These are phyloP conservation scores for Marasmius oreades DNA, from an alignment of 1,284 basidiomycete genomes.

Conservation along the genomic window DNA sequence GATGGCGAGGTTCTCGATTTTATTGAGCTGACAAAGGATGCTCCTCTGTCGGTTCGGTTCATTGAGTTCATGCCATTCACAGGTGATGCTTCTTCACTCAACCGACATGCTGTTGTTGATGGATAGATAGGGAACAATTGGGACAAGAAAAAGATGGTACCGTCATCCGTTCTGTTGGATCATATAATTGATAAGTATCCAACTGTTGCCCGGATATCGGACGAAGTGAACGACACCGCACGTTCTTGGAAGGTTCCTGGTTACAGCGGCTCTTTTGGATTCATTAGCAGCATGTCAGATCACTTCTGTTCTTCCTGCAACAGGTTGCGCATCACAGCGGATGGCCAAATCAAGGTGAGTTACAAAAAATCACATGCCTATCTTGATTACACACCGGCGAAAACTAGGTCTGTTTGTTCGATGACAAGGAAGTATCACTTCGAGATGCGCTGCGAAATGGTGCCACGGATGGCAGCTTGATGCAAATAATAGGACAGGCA, in stretches of 20 bases:
- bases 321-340: constrained; percentile 79
- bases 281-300: constrained; percentile 92
- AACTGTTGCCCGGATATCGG: constrained; percentile 47
- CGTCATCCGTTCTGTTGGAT: constrained; percentile 61
- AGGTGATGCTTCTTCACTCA: constrained; percentile 38
- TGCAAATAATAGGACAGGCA: constrained; percentile 62
- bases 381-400: background rate
- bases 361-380: background rate
- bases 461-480: constrained; percentile 61
- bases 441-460: constrained; percentile 70
- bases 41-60: constrained; percentile 72
- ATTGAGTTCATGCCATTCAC: constrained; percentile 95
- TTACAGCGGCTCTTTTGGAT: constrained; percentile 73
- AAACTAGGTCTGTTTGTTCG: constrained; percentile 84
- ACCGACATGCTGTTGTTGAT: constrained; percentile 6
- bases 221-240: constrained; percentile 78
- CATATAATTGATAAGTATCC: constrained; percentile 48
- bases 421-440: constrained; percentile 80
- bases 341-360: constrained; percentile 83
- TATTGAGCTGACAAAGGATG: constrained; percentile 68
- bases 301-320: constrained; percentile 89
- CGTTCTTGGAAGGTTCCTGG: constrained; percentile 77
- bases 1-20: constrained; percentile 78
- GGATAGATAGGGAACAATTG: constrained; percentile 73
- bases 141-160: constrained; percentile 79